Evolutionary conservation across 495 filamentous ascomycete genomes (phyloP), one percentile per base, ranked within the genome.

Genomic region (Neurospora hispaniola): DNA sequence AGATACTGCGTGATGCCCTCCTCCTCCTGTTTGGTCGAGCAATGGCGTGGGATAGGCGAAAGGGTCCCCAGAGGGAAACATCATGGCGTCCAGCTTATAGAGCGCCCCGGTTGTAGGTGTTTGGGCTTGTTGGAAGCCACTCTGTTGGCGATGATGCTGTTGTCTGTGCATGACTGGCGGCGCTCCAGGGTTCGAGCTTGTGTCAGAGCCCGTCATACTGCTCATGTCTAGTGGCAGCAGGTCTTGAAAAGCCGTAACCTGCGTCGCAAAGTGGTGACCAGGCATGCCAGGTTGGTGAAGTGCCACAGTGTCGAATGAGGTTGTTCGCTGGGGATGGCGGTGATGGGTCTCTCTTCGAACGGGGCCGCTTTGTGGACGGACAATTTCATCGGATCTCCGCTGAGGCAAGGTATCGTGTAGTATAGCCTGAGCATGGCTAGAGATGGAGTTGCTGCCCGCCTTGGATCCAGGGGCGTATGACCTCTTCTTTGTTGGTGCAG

Each of bases 61-160:
- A 0, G 94, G 93, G 78, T 98, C 94, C 35, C 89, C 87, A 1
- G 94, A 93, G 2, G 94, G 91, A 75, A 98, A 98, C 93, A 98
- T 97, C 81, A 97, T 91, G 12, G 91, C 88, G 80, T 90, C 91
- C 20, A 97, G 85, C 78, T 96, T 92, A 16, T 91, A 87, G 27
- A 96, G 72, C 62, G 79, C 79, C 66, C 80, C 74, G 70, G 81
- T 76, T 73, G 79, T 76, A 31, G 77, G 70, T 27, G 77, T 72
- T 70, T 83, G 80, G 54, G 74, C 79, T 70, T 78, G 72, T 20
- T 72, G 76, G 69, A 75, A 78, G 18, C 75, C 69, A 7, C 54
- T 71, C 0, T 69, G 31, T 16, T 78, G 78, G 20, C 75, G 48
- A 31, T 76, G 78, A 14, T 68, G 73, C 3, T 69, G 31, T 10